phyloP scores from a whole-genome alignment of 2,329 filamentous ascomycete genomes.

The Beauveria sp. region DNA sequence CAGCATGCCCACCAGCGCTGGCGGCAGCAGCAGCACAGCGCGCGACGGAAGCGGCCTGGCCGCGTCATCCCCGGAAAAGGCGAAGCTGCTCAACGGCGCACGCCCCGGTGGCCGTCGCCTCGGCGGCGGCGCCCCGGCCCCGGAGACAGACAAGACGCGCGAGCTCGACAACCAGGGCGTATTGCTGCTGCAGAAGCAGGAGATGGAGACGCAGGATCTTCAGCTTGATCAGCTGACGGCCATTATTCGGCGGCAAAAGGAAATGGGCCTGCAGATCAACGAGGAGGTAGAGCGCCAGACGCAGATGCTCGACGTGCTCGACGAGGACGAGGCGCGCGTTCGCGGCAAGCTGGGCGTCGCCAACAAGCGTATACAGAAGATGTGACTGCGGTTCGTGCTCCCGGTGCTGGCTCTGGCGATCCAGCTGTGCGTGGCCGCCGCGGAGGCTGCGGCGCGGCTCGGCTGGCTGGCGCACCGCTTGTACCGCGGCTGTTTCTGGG shows the following conservation, averaged over 20 bases:
- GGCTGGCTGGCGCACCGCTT: not conserved
- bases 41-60: slow-evolving; percentile 24
- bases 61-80: slow-evolving; percentile 38
- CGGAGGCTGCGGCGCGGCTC: slow-evolving; percentile 25
- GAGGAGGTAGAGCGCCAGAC: slow-evolving; percentile 66
- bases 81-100: slow-evolving; percentile 32
- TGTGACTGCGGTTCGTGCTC: slow-evolving; percentile 34
- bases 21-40: slow-evolving; percentile 33
- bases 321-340: slow-evolving; percentile 58
- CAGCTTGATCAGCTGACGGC: slow-evolving; percentile 61
- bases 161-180: slow-evolving; percentile 72
- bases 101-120: slow-evolving; percentile 54
- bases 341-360: slow-evolving; percentile 63
- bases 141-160: slow-evolving; percentile 68
- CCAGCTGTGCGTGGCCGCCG: slow-evolving; percentile 20
- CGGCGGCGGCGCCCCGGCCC: slow-evolving; percentile 62
- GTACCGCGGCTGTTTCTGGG: not conserved
- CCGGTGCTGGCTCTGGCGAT: slow-evolving; percentile 18
- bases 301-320: slow-evolving; percentile 59
- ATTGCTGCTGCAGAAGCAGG: slow-evolving; percentile 62
- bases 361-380: slow-evolving; percentile 63
- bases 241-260: slow-evolving; percentile 64
- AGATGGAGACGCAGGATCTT: slow-evolving; percentile 68
- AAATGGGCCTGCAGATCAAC: slow-evolving; percentile 71
- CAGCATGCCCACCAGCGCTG: slow-evolving; percentile 31